Evolutionary conservation across 768 basidiomycete species (phyloP).

Genomic region (Phaeotremella skinneri): DNA sequence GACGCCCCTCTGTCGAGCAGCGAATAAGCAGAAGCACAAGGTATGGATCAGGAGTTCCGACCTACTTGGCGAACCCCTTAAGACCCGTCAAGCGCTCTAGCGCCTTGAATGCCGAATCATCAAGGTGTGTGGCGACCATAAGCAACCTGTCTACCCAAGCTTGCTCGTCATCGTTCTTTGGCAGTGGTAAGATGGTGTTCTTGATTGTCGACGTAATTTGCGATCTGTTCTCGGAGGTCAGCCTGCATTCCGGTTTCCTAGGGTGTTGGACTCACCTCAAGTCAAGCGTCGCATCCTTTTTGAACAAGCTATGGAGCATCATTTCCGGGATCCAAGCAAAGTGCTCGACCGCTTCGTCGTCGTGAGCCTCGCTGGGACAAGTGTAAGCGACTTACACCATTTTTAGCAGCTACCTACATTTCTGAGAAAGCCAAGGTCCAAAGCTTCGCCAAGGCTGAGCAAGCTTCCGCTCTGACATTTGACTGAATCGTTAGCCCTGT

Average conservation of each 20-base stretch:
- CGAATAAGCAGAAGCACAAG: conserved; percentile 3
- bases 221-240: conserved; percentile 13
- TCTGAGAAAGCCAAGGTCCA: conserved; percentile 81
- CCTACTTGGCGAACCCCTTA: conserved; percentile 59
- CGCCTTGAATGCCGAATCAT: conserved; percentile 60
- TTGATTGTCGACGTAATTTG: conserved; percentile 62
- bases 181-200: conserved; percentile 75
- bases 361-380: conserved; percentile 69
- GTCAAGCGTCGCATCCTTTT: conserved; percentile 57
- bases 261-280: conserved; percentile 58
- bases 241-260: background rate
- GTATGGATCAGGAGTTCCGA: too few species aligned
- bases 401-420: conserved; percentile 62
- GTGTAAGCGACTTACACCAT: background rate
- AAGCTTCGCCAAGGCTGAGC: conserved; percentile 70
- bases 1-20: conserved; percentile 58
- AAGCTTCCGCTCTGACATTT: conserved; percentile 61
- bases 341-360: conserved; percentile 67
- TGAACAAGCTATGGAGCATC: conserved; percentile 60
- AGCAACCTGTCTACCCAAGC: conserved; percentile 84
- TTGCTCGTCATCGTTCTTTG: conserved; percentile 64
- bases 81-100: conserved; percentile 66
- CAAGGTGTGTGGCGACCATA: conserved; percentile 65
- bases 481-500: conserved; percentile 32
- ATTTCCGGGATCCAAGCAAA: conserved; percentile 91